phyloP scores from a whole-genome alignment of 441 rosid genomes.

The Pelargonium cotyledonis region DNA sequence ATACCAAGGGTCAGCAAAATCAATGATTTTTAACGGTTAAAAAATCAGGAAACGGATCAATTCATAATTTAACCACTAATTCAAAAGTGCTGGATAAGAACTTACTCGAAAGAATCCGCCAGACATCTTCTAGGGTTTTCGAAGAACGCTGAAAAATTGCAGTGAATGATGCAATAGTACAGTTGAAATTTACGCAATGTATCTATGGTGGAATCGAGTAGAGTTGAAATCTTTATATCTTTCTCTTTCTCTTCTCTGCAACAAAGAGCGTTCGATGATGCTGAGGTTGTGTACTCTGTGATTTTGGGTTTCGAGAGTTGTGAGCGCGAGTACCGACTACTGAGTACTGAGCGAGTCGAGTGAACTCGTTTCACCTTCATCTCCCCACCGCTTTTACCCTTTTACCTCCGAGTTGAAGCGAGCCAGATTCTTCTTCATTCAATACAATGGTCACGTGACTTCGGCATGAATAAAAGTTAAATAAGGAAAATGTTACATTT shows the following conservation, averaged over 20 bases:
- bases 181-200: background rate
- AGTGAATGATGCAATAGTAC: background rate
- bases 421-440: too few species aligned
- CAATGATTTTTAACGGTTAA: background rate
- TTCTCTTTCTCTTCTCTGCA: background rate
- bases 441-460: too few species aligned
- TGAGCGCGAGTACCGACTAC: background rate
- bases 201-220: background rate
- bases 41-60: background rate
- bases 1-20: background rate
- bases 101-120: conserved; percentile 90
- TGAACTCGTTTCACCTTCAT: background rate
- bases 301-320: background rate
- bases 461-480: too few species aligned
- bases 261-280: background rate
- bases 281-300: background rate
- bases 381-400: background rate
- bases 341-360: background rate
- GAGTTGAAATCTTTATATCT: background rate
- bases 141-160: conserved; percentile 8
- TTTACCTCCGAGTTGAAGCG: too few species aligned
- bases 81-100: conserved; percentile 17
- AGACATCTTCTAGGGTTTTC: conserved; percentile 64
- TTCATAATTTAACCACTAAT: background rate
- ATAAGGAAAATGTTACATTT: too few species aligned